Conservation (phyloP, 2,329 filamentous ascomycete species). For the Cladophialophora chaetospira region DNA sequence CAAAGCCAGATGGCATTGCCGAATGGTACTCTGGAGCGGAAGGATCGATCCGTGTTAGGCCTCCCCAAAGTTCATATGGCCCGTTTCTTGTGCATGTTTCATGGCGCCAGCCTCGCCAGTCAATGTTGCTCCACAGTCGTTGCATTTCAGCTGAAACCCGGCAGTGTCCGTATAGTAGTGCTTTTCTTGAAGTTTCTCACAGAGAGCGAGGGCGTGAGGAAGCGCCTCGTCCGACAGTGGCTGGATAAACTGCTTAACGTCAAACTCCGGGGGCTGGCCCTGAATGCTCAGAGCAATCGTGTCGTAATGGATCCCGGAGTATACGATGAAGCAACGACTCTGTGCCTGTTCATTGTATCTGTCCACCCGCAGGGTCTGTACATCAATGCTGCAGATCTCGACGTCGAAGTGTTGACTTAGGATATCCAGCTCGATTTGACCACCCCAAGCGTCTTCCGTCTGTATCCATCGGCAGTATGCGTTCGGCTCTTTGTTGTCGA, state of each 20-base stretch:
- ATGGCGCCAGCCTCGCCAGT: constrained; percentile 50
- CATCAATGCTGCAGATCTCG: constrained; percentile 83
- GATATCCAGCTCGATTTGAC: constrained; percentile 85
- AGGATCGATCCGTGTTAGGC: constrained; percentile 29
- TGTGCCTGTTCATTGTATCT: constrained; percentile 74
- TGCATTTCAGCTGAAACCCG: constrained; percentile 76
- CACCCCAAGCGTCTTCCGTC: constrained; percentile 81
- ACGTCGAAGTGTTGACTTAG: constrained; percentile 81
- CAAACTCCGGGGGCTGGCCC: constrained; percentile 68
- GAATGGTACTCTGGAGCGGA: too few species aligned
- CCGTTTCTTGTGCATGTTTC: constrained; percentile 49
- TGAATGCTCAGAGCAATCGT: constrained; percentile 74
- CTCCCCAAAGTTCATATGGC: constrained; percentile 55
- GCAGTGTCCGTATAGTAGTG: constrained; percentile 90
- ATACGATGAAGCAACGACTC: constrained; percentile 71
- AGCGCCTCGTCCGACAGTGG: constrained; percentile 55
- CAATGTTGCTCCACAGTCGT: constrained; percentile 53
- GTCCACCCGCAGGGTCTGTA: constrained; percentile 68
- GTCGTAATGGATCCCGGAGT: constrained; percentile 93
- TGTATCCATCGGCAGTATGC: constrained; percentile 83
- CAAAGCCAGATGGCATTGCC: too few species aligned
- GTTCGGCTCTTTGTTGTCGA: constrained; percentile 68
- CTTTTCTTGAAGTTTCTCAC: constrained; percentile 65
- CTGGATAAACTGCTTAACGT: constrained; percentile 73
- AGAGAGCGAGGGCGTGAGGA: constrained; percentile 65